Evolutionary conservation across 805 yeast species (phyloP).

Genomic region (Yamadazyma paraphyllophila): DNA sequence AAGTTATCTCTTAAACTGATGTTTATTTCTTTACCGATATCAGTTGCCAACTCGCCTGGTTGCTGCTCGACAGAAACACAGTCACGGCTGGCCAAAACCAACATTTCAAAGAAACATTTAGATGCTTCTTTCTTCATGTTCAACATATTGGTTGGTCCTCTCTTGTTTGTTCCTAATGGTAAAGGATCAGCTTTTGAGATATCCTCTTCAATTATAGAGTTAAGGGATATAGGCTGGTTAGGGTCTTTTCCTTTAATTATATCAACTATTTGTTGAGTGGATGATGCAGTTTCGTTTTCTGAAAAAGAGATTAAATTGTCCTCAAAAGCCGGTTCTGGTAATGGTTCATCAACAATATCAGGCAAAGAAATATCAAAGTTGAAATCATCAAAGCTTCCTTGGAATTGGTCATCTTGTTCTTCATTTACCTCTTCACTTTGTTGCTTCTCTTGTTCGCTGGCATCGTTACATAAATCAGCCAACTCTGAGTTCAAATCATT

Average conservation of each 20-base stretch:
- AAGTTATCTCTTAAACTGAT: constrained; percentile 46
- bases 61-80: constrained; percentile 64
- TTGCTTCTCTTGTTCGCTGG: constrained; percentile 18
- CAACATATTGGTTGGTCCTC: constrained; percentile 26
- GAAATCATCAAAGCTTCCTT: constrained; percentile 15
- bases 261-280: constrained; percentile 55
- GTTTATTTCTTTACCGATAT: constrained; percentile 57
- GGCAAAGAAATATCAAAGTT: constrained; percentile 24
- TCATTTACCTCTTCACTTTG: constrained; percentile 7
- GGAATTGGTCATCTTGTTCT: constrained; percentile 13
- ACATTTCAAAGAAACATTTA: constrained; percentile 73
- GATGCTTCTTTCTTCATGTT: constrained; percentile 59
- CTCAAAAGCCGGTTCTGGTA: constrained; percentile 8
- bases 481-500: constrained; percentile 11
- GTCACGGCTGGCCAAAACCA: constrained; percentile 77
- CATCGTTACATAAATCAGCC: constrained; percentile 8
- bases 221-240: constrained; percentile 3
- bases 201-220: constrained; percentile 12
- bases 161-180: constrained; percentile 50
- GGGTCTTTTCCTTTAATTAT: constrained; percentile 37
- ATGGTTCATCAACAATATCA: constrained; percentile 14
- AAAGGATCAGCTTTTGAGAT: constrained; percentile 28
- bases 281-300: constrained; percentile 14
- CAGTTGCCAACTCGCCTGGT: constrained; percentile 15
- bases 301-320: not conserved